Conservation (phyloP, 495 filamentous ascomycete species). For the Penicillium longicatenatum region DNA sequence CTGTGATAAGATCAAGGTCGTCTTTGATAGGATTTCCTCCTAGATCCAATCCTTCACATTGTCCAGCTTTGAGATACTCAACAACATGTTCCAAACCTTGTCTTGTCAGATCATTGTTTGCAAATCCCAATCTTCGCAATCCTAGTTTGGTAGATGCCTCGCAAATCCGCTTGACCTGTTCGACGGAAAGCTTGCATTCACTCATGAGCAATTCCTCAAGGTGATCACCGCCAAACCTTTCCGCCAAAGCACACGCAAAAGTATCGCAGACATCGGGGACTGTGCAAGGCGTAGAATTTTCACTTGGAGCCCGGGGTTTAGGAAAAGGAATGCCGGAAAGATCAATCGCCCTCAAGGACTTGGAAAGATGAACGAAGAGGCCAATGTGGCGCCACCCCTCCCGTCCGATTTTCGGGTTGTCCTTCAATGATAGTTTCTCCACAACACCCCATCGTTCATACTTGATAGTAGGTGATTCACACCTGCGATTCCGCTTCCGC, state of each 20-base stretch:
- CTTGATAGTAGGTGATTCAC: conserved; percentile 20
- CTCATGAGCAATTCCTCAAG: conserved; percentile 85
- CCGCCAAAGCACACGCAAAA: conserved; percentile 71
- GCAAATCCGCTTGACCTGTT: conserved; percentile 71
- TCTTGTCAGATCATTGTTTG: conserved; percentile 73
- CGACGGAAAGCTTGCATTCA: conserved; percentile 69
- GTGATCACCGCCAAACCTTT: conserved; percentile 71
- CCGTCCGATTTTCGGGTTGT: conserved; percentile 77
- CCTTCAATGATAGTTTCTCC: conserved; percentile 87
- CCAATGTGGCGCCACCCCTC: conserved; percentile 93
- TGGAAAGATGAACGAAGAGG: conserved; percentile 86
- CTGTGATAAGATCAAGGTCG: conserved; percentile 66
- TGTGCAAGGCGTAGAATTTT: conserved; percentile 11
- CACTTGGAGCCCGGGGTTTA: conserved; percentile 25
- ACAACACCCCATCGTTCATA: conserved; percentile 66
- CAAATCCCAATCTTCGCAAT: conserved; percentile 75
- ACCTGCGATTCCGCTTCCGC: conserved; percentile 37
- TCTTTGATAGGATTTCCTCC: conserved; percentile 84
- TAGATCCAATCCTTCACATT: conserved; percentile 90
- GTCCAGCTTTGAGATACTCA: conserved; percentile 67
- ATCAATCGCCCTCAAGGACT: conserved; percentile 83
- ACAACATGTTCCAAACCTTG: conserved; percentile 76
- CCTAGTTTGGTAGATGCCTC: conserved; percentile 75
- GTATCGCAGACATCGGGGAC: conserved; percentile 54
- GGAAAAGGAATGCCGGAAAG: conserved; percentile 87